A percentile compares a stretch with the other conserved stretches of the same genome.
Conservation (phyloP, 805 yeast species). For the Zygosaccharomyces rouxii region DNA sequence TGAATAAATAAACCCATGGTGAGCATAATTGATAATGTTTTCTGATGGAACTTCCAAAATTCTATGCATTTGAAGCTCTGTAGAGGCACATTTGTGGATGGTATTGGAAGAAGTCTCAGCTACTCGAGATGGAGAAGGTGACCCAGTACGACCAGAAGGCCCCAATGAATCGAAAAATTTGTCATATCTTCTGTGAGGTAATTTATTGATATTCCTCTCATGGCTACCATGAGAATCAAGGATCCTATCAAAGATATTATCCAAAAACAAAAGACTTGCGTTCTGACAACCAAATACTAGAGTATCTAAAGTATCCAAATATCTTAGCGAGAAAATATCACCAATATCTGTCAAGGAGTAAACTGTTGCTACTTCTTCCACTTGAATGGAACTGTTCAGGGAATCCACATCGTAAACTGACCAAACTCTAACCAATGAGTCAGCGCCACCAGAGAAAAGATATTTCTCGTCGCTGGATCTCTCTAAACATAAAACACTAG, state of each 20-base stretch:
- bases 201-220: conserved; percentile 33
- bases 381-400: conserved; percentile 12
- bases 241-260: conserved; percentile 29
- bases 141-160: conserved; percentile 56
- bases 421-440: conserved; percentile 86
- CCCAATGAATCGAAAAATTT: conserved; percentile 88
- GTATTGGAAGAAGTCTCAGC: conserved; percentile 11
- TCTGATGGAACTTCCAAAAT: conserved; percentile 64
- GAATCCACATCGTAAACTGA: conserved; percentile 41
- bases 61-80: conserved; percentile 17
- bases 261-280: conserved; percentile 78
- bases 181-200: conserved; percentile 69
- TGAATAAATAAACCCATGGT: conserved; percentile 83
- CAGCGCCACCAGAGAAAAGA: conserved; percentile 84
- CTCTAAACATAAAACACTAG: conserved; percentile 60
- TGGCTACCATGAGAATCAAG: conserved; percentile 11
- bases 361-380: conserved; percentile 59
- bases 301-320: conserved; percentile 55
- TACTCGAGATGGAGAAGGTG: conserved; percentile 17
- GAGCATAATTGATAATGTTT: conserved; percentile 77
- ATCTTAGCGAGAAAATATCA: conserved; percentile 80
- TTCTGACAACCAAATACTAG: conserved; percentile 88
- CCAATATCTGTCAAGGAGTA: conserved; percentile 88
- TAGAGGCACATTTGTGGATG: conserved; percentile 9
- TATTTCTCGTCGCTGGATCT: conserved; percentile 49